Base-by-base conservation (phyloP, 2,329 filamentous ascomycete genomes). In the Chrysoporthe cubensis region DNA sequence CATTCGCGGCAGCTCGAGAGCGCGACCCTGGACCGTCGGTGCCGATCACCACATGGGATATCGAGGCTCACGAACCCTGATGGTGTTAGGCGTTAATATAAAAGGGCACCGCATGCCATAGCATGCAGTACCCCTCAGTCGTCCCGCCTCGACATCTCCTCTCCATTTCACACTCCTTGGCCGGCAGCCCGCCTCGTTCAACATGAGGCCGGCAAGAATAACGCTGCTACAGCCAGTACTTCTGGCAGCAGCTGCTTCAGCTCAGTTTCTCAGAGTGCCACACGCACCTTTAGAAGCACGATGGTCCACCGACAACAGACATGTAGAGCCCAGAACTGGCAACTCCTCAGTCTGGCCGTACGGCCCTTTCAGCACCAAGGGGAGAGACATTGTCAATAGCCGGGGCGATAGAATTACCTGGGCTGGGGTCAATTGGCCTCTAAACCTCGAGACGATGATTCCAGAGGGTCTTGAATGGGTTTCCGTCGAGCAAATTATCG, bases 391-490 rank as follows among this genome's bases (percentile, higher is more conserved):
- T 52, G 73, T 81, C 59, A 78, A 81, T 67, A 72, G 72, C 43
- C 75, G 76, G 2, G 78, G 76, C 34, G 77, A 80, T 1, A 73
- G 74, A 6, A 64, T 80, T 8, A 78, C 75, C 21, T 79, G 76
- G 75, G 78, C 78, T 1, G 76, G 79, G 6, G 74, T 78, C 5
- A 78, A 78, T 65, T 78, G 78, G 78, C 75, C 77, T 6, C 75
- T 80, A 74, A 79, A 74, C 48, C 82, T 81, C 34, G 84, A 86
- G 65, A 81, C 83, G 2, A 87, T 87, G 84, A 78, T 87, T 1
- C 85, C 85, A 0, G 85, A 87, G 73, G 85, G 85, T 11, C 77
- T 87, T 4, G 85, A 87, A 71, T 84, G 85, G 76, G 78, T 79
- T 54, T 86, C 84, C 0, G 79, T 84, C 14, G 78, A 79, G 3